Evolutionary conservation across 2,329 filamentous ascomycete genomes (phyloP).

Genomic region (Acephala macrosclerotiorum): DNA sequence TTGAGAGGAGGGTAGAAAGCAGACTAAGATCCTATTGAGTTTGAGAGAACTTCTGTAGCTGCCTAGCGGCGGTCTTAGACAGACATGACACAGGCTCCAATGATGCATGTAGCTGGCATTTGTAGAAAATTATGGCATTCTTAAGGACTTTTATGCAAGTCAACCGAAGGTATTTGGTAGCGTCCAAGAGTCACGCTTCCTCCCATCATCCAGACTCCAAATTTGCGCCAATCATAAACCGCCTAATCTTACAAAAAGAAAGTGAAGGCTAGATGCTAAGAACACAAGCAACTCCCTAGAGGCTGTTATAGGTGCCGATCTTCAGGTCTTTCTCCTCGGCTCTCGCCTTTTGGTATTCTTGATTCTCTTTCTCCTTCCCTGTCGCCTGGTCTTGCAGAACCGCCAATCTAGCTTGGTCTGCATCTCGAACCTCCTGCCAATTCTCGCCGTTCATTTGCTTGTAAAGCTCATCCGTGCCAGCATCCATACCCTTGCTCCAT

Average conservation of each 20-base stretch:
- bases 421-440: constrained; percentile 36
- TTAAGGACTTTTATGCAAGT: not conserved
- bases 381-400: not conserved
- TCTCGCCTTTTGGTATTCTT: not conserved
- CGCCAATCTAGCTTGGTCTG: constrained; percentile 27
- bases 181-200: not conserved
- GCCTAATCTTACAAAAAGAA: not conserved
- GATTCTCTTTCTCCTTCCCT: not conserved
- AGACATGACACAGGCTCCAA: not conserved
- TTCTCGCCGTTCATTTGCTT: constrained; percentile 39
- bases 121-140: not conserved
- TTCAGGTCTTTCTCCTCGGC: not conserved
- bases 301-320: not conserved
- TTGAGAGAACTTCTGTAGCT: not conserved
- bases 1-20: not conserved
- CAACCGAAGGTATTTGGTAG: not conserved
- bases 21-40: no score
- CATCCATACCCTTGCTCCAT: constrained; percentile 37
- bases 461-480: constrained; percentile 40
- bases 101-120: not conserved
- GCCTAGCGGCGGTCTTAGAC: not conserved
- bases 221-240: not conserved
- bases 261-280: not conserved
- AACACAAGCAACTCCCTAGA: not conserved
- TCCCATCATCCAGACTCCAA: not conserved